These are phyloP conservation scores for Alternaria ethzedia DNA, from an alignment of 2,329 filamentous ascomycete species.

Conservation along the genomic window DNA sequence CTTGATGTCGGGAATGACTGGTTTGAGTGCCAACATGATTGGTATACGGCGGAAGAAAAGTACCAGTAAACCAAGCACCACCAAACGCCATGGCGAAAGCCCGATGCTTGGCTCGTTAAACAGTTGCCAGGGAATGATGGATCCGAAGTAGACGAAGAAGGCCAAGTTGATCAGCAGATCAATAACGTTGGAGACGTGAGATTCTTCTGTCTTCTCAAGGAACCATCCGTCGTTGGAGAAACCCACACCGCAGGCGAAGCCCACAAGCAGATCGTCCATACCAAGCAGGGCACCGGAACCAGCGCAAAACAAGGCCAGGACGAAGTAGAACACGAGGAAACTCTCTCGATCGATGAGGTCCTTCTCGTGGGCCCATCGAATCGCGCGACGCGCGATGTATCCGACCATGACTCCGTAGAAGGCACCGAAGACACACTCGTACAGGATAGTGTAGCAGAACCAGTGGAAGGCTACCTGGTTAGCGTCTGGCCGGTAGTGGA, in stretches of 20 bases:
- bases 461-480: slow-evolving; percentile 79
- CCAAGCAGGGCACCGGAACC: slow-evolving; percentile 91
- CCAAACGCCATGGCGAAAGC: slow-evolving; percentile 83
- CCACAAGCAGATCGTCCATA: slow-evolving; percentile 90
- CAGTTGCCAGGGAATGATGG: slow-evolving; percentile 94
- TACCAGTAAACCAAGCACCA: slow-evolving; percentile 93
- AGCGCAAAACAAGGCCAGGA: slow-evolving; percentile 92
- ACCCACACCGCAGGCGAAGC: slow-evolving; percentile 94
- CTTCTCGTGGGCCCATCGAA: slow-evolving; percentile 82
- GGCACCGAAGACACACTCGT: slow-evolving; percentile 94
- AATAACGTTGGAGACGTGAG: slow-evolving; percentile 98
- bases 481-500: slow-evolving; percentile 76
- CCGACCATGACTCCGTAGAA: slow-evolving; percentile 87
- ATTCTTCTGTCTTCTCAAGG: slow-evolving; percentile 95
- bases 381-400: slow-evolving; percentile 87
- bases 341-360: slow-evolving; percentile 94
- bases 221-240: slow-evolving; percentile 99
- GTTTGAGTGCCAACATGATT: slow-evolving; percentile 90
- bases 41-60: slow-evolving; percentile 96
- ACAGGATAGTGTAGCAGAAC: slow-evolving; percentile 87
- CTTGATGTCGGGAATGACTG: slow-evolving; percentile 93
- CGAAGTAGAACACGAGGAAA: slow-evolving; percentile 98
- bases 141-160: slow-evolving; percentile 97
- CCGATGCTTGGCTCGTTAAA: slow-evolving; percentile 78
- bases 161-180: slow-evolving; percentile 95